These are phyloP conservation scores for Zoysia matrella DNA, from an alignment of 202 grass and related monocot species.

Conservation along the genomic window DNA sequence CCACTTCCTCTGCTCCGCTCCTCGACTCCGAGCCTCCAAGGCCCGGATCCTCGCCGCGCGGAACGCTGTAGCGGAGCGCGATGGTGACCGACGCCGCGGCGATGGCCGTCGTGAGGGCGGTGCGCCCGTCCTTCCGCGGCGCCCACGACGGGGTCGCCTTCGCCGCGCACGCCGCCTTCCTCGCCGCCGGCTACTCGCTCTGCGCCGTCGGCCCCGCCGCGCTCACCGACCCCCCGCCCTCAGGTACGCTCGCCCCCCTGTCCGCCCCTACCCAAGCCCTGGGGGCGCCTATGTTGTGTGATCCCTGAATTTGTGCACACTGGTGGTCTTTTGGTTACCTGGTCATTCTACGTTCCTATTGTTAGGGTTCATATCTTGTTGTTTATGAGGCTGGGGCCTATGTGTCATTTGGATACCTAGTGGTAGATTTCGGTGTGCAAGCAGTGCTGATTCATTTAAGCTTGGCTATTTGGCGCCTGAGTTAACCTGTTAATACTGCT, in stretches of 20 bases:
- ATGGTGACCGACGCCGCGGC: slow-evolving; percentile 69
- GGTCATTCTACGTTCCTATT: neutral
- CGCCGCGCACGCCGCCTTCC: slow-evolving; percentile 74
- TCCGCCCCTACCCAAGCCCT: neutral
- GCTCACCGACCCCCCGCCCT: slow-evolving; percentile 53
- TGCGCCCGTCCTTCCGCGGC: slow-evolving; percentile 69
- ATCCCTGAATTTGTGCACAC: neutral
- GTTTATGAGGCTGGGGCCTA: too few species aligned
- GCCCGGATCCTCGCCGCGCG: neutral
- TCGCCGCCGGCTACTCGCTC: slow-evolving; percentile 75
- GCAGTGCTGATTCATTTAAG: too few species aligned
- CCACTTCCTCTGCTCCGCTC: too few species aligned
- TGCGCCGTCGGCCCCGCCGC: slow-evolving; percentile 63
- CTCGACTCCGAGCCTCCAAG: neutral
- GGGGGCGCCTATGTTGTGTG: neutral
- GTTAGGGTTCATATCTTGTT: neutral
- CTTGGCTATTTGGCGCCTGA: too few species aligned
- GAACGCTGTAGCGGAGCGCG: neutral
- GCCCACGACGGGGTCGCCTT: slow-evolving; percentile 82
- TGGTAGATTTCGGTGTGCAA: too few species aligned
- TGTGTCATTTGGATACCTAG: too few species aligned
- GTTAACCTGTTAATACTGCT: too few species aligned
- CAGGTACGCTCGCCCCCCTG: slow-evolving; percentile 30
- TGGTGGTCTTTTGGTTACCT: neutral
- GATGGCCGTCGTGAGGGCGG: slow-evolving; percentile 78